Percentiles rank a stretch among this genome's conserved stretches.
Evolutionary conservation across 345 rosid species (phyloP).

Genomic region (Murraya paniculata): DNA sequence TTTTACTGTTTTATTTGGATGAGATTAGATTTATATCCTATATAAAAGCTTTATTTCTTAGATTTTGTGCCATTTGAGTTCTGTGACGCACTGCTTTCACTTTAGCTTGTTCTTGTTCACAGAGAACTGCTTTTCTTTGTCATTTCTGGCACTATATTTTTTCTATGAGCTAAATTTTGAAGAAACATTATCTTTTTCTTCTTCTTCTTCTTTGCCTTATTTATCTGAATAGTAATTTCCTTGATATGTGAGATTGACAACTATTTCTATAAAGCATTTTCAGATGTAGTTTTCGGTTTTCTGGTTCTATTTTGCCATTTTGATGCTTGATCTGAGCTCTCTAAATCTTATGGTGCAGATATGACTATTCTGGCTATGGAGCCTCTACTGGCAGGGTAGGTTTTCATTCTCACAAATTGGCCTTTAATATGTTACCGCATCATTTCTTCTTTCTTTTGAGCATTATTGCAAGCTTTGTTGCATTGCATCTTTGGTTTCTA

Average conservation of each 20-base stretch:
- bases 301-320: neutral
- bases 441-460: neutral
- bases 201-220: neutral
- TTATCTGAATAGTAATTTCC: neutral
- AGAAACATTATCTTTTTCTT: neutral
- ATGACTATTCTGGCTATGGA: constrained; percentile 99
- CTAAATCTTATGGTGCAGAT: constrained; percentile 45
- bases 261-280: neutral
- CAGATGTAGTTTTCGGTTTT: neutral
- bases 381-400: constrained; percentile 95
- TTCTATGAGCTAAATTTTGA: constrained; percentile 10
- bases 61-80: constrained; percentile 27
- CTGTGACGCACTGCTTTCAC: constrained; percentile 8
- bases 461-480: neutral
- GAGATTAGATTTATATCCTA: constrained; percentile 3
- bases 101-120: neutral
- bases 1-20: constrained; percentile 27
- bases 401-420: constrained; percentile 9
- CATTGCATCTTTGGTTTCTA: neutral
- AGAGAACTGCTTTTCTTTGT: constrained; percentile 19
- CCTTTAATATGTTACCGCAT: neutral
- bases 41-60: constrained; percentile 1
- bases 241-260: neutral
- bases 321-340: constrained; percentile 17
- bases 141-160: constrained; percentile 18